A percentile compares a stretch with the other conserved stretches of the same genome.
Evolutionary conservation across 257 asterid genomes (phyloP).

Genomic region (Perilla frutescens): DNA sequence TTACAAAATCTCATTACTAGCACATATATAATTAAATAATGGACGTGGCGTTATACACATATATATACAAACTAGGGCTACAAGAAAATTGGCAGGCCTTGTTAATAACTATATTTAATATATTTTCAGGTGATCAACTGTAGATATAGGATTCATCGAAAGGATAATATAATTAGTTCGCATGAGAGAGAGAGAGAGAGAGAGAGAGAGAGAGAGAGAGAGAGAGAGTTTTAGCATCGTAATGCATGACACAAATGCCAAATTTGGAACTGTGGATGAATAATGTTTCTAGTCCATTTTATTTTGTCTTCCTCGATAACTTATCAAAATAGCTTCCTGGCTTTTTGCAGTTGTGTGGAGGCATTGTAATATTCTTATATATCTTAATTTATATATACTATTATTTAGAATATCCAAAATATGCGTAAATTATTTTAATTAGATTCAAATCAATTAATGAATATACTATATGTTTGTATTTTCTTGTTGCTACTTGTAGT

Average conservation of each 20-base stretch:
- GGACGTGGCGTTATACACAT: too few relatives aligned
- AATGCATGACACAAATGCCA: slow-evolving; percentile 28
- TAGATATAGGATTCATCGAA: slow-evolving; percentile 34
- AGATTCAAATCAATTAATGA: not conserved
- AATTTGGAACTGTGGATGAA: slow-evolving; percentile 16
- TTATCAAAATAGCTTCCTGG: slow-evolving; percentile 27
- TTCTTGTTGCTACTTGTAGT: too few relatives aligned
- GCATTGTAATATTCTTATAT: slow-evolving; percentile 21
- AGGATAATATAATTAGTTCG: not conserved
- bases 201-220: not conserved
- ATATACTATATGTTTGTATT: not conserved
- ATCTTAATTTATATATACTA: not conserved
- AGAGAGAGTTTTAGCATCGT: slow-evolving; percentile 16
- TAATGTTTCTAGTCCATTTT: slow-evolving; percentile 14
- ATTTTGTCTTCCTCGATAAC: slow-evolving; percentile 14
- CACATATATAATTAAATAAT: too few relatives aligned
- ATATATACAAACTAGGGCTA: not conserved
- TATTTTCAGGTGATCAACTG: not conserved
- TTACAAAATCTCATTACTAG: not conserved
- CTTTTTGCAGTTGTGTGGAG: slow-evolving; percentile 27
- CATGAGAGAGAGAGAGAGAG: not conserved
- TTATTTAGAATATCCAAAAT: slow-evolving; percentile 3
- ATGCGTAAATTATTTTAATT: not conserved
- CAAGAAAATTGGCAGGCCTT: slow-evolving; percentile 13
- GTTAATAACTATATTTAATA: slow-evolving; percentile 1